Evolutionary conservation across 441 rosid genomes (phyloP).

Genomic region (Mallotus japonicus): DNA sequence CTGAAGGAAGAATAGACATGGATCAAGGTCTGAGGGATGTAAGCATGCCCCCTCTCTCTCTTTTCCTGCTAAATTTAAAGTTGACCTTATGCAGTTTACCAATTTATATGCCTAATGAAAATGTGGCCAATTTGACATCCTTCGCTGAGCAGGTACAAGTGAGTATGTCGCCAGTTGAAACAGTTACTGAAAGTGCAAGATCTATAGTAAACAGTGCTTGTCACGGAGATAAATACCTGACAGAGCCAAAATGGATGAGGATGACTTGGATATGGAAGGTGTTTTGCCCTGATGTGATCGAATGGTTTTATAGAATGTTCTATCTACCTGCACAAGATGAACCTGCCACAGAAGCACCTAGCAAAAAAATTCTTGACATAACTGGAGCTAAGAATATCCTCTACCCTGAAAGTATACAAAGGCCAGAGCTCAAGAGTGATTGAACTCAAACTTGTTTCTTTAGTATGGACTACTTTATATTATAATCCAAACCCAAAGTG

Average conservation of each 20-base stretch:
- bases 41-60: constrained; percentile 6
- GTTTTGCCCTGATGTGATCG: constrained; percentile 46
- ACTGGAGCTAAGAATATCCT: constrained; percentile 18
- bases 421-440: neutral
- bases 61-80: neutral
- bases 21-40: constrained; percentile 60
- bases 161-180: constrained; percentile 28
- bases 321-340: neutral
- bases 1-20: constrained; percentile 43
- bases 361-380: constrained; percentile 14
- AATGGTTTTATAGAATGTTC: constrained; percentile 28
- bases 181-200: constrained; percentile 31
- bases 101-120: neutral
- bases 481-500: too few species aligned
- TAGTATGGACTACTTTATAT: too few species aligned
- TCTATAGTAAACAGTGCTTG: constrained; percentile 46
- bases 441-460: neutral
- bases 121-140: neutral
- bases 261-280: constrained; percentile 34
- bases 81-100: too few species aligned
- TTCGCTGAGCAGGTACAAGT: constrained; percentile 27
- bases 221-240: constrained; percentile 43
- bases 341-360: neutral
- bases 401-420: constrained; percentile 22
- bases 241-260: constrained; percentile 43